phyloP scores from a whole-genome alignment of 352 stramenopile genomes.

The Phytopythium helicoides region DNA sequence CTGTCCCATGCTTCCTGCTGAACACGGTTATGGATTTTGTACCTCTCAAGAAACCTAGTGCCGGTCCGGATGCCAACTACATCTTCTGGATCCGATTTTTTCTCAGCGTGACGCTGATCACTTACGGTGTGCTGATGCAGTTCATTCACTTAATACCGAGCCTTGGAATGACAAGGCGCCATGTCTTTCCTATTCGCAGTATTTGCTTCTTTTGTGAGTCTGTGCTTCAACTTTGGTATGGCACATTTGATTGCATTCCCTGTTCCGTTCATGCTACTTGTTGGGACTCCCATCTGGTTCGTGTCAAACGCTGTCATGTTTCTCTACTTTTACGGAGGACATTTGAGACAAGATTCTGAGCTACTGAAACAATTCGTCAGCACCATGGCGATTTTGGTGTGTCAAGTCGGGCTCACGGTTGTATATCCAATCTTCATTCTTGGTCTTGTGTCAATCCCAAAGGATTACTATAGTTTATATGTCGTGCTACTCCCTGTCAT shows the following conservation, averaged over 20 bases:
- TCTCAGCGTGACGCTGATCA: constrained; percentile 27
- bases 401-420: constrained; percentile 18
- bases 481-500: constrained; percentile 35
- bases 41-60: constrained; percentile 13
- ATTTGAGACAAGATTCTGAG: constrained; percentile 6
- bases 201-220: neutral
- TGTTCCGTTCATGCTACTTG: constrained; percentile 38
- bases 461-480: constrained; percentile 22
- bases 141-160: constrained; percentile 16
- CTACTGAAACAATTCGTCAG: constrained; percentile 14
- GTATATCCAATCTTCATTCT: constrained; percentile 47
- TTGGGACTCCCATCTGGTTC: constrained; percentile 25
- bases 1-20: constrained; percentile 27
- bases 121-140: constrained; percentile 25
- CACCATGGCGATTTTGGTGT: constrained; percentile 13
- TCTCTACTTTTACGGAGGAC: constrained; percentile 9
- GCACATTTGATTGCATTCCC: constrained; percentile 28
- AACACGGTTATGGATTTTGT: constrained; percentile 26
- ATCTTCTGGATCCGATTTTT: constrained; percentile 31
- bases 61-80: constrained; percentile 29
- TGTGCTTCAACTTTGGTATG: constrained; percentile 9
- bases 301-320: neutral
- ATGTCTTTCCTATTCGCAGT: neutral
- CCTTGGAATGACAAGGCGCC: constrained; percentile 7
- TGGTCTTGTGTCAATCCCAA: constrained; percentile 20